A percentile compares a stretch with the other conserved stretches of the same genome.
Conservation (phyloP, 306 rosid species). For the Sicyos baderoa region DNA sequence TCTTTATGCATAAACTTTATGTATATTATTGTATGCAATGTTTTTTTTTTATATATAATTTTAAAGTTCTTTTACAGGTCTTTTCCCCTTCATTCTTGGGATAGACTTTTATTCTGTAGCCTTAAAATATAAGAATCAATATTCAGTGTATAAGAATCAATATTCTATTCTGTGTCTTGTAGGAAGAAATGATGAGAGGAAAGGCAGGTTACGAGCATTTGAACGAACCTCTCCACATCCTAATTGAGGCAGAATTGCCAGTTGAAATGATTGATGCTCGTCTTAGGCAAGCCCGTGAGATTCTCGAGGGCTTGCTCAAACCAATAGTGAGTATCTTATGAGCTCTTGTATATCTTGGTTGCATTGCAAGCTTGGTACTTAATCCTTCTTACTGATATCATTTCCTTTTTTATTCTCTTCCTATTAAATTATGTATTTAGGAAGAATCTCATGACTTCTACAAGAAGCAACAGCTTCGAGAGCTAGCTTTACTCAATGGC, state of each 20-base stretch:
- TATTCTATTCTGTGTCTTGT: too few relatives aligned
- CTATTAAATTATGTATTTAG: slow-evolving; percentile 26
- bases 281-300: slow-evolving; percentile 82
- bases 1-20: too few relatives aligned
- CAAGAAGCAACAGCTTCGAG: slow-evolving; percentile 95
- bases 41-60: background rate
- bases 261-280: slow-evolving; percentile 57
- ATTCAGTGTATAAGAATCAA: too few relatives aligned
- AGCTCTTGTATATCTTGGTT: background rate
- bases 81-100: background rate
- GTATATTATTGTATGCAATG: background rate
- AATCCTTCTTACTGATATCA: background rate
- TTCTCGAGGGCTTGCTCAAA: slow-evolving; percentile 81
- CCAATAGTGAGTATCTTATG: slow-evolving; percentile 51
- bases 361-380: background rate
- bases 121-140: background rate
- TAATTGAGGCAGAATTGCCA: slow-evolving; percentile 88
- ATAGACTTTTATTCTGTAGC: background rate
- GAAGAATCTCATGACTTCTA: slow-evolving; percentile 95
- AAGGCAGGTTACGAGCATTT: slow-evolving; percentile 93
- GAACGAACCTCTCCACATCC: slow-evolving; percentile 82
- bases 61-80: background rate
- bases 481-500: slow-evolving; percentile 84
- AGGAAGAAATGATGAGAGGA: slow-evolving; percentile 88
- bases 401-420: background rate